Evolutionary conservation across 169 alveolate genomes (phyloP).

Genomic region (Babesia ovata): DNA sequence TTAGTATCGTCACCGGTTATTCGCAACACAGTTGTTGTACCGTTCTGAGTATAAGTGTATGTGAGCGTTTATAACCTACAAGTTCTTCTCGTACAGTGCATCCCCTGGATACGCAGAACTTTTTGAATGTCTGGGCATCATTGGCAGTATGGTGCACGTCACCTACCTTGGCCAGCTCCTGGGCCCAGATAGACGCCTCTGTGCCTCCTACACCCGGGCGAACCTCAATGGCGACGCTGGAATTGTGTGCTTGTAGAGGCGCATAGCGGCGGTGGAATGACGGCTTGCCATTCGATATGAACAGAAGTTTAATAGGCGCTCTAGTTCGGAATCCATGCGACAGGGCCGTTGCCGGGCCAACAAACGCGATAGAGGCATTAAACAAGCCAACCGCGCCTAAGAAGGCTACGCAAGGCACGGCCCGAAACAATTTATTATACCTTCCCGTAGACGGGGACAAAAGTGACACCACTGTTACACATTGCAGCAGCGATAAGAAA

Average conservation of each 20-base stretch:
- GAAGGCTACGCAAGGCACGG: neutral
- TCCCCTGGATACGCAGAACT: slow-evolving; percentile 24
- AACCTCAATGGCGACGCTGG: slow-evolving; percentile 56
- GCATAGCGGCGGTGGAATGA: neutral
- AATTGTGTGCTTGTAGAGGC: neutral
- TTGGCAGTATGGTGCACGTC: neutral
- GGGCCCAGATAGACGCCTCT: slow-evolving; percentile 63
- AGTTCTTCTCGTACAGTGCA: slow-evolving; percentile 53
- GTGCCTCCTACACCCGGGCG: slow-evolving; percentile 72
- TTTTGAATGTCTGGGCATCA: slow-evolving; percentile 38
- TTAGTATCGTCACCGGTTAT: slow-evolving; percentile 51
- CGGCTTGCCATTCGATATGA: neutral
- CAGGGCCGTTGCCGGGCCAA: neutral
- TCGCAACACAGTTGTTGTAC: slow-evolving; percentile 43
- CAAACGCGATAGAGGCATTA: neutral
- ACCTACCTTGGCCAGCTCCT: slow-evolving; percentile 61
- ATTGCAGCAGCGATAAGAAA: too few relatives aligned
- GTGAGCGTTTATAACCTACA: neutral
- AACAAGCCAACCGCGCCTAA: neutral
- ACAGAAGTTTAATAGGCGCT: too few relatives aligned
- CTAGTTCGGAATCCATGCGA: neutral
- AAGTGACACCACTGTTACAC: too few relatives aligned
- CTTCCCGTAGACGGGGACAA: too few relatives aligned
- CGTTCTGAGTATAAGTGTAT: slow-evolving; percentile 10
- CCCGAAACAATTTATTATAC: neutral